Conservation (phyloP, 306 rosid species). For the Geum urbanum region DNA sequence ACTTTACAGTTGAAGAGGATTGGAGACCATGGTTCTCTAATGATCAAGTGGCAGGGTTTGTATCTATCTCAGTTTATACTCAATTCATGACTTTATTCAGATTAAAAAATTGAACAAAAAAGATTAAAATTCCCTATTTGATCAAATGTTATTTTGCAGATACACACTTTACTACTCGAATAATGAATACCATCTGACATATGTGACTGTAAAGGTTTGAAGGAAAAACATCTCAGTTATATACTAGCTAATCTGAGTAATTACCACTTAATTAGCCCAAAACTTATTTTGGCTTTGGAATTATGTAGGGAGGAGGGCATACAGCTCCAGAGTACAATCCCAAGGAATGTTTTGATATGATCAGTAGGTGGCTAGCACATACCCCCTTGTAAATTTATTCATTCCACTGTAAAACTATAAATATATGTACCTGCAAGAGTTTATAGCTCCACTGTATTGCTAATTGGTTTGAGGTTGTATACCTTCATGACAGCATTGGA, state of each 20-base stretch:
- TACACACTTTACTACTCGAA: slow-evolving; percentile 12
- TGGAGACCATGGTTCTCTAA: slow-evolving; percentile 48
- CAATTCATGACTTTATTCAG: not conserved
- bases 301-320: slow-evolving; percentile 28
- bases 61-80: not conserved
- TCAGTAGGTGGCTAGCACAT: slow-evolving; percentile 23
- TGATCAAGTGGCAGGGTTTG: slow-evolving; percentile 44
- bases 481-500: not conserved
- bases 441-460: not conserved
- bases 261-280: not conserved
- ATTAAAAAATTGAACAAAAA: not conserved
- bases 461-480: not conserved
- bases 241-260: not conserved
- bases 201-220: slow-evolving; percentile 45
- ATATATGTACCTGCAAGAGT: not conserved
- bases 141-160: slow-evolving; percentile 14
- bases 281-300: not conserved
- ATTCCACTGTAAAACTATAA: not conserved
- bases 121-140: not conserved
- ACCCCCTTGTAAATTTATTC: not conserved
- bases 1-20: slow-evolving; percentile 19
- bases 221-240: not conserved
- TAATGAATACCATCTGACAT: slow-evolving; percentile 20
- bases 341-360: slow-evolving; percentile 22
- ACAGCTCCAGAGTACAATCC: slow-evolving; percentile 39